Conservation (phyloP, 2,329 filamentous ascomycete species). For the Hymenoscyphus scutula region DNA sequence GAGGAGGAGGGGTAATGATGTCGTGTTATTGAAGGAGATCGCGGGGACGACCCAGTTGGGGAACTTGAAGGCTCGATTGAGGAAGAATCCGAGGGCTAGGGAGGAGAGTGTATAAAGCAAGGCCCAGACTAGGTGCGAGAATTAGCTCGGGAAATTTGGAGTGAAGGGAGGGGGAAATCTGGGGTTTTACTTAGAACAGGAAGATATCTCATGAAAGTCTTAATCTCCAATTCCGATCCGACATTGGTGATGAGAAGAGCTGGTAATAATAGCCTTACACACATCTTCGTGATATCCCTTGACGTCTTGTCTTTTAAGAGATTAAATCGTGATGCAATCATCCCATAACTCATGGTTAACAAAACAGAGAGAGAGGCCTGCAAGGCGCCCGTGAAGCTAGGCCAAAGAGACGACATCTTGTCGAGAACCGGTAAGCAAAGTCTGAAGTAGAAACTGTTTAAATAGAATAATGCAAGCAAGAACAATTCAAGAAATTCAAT, state of each 20-base stretch:
- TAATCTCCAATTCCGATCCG: constrained; percentile 48
- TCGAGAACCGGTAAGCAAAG: neutral
- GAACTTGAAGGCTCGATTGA: constrained; percentile 46
- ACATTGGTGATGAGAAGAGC: constrained; percentile 53
- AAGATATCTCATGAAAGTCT: constrained; percentile 47
- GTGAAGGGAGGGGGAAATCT: neutral
- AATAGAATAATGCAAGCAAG: neutral
- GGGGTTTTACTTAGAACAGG: constrained; percentile 44
- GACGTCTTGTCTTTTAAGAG: constrained; percentile 47
- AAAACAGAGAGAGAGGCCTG: constrained; percentile 55
- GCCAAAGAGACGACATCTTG: constrained; percentile 22
- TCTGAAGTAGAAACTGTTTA: neutral
- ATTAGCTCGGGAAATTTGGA: constrained; percentile 9
- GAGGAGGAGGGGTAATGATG: constrained; percentile 50
- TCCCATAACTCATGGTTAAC: constrained; percentile 52
- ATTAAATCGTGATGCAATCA: constrained; percentile 48
- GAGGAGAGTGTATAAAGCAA: constrained; percentile 49
- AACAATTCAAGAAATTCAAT: neutral
- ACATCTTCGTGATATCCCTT: constrained; percentile 51
- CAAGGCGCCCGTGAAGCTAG: constrained; percentile 48
- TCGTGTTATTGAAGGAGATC: constrained; percentile 57
- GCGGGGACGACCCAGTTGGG: constrained; percentile 54
- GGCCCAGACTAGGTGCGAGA: constrained; percentile 45
- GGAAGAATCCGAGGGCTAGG: constrained; percentile 44
- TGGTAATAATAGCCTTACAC: constrained; percentile 52